A percentile compares a stretch with the other conserved stretches of the same genome.
phyloP scores from a whole-genome alignment of 768 basidiomycete species.

The Pisolithus marmoratus region DNA sequence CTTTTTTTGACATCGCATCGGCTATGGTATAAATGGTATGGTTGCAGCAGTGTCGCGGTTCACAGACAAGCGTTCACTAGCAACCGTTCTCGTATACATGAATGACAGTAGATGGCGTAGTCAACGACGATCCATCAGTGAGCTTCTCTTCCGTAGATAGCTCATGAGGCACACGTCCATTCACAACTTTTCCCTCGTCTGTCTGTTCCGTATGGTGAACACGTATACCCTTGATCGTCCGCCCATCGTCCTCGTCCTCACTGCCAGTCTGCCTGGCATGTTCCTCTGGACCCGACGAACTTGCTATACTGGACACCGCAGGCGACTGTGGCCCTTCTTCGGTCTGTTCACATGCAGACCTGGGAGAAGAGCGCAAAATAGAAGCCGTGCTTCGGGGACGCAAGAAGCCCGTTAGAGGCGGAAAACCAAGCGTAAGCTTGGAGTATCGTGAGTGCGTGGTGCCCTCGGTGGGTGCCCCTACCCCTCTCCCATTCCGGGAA shows the following conservation, averaged over 20 bases:
- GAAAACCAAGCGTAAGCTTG: slow-evolving; percentile 44
- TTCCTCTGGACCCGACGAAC: slow-evolving; percentile 7
- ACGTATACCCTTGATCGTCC: slow-evolving; percentile 30
- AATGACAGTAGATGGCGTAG: slow-evolving; percentile 13
- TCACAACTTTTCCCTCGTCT: slow-evolving; percentile 9
- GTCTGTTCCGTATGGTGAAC: slow-evolving; percentile 13
- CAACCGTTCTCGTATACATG: slow-evolving; percentile 13
- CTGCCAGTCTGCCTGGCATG: slow-evolving; percentile 5
- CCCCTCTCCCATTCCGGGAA: slow-evolving; percentile 50
- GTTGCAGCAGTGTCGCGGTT: no score
- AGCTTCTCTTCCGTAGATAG: slow-evolving; percentile 19
- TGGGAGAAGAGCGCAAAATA: slow-evolving; percentile 19
- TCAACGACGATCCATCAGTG: slow-evolving; percentile 8
- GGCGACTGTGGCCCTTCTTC: slow-evolving; percentile 18
- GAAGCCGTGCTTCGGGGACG: slow-evolving; percentile 55
- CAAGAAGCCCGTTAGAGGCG: slow-evolving; percentile 59
- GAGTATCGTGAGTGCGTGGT: slow-evolving; percentile 34
- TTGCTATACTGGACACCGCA: slow-evolving; percentile 6
- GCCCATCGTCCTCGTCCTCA: slow-evolving; percentile 41
- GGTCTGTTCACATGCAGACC: slow-evolving; percentile 12
- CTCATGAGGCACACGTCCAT: slow-evolving; percentile 5
- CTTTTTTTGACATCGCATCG: not conserved
- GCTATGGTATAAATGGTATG: not conserved
- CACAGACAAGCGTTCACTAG: slow-evolving; percentile 8
- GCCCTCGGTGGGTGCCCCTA: slow-evolving; percentile 45